Base-by-base conservation (phyloP, 2,329 filamentous ascomycete genomes). In the Fusarium lateritium region DNA sequence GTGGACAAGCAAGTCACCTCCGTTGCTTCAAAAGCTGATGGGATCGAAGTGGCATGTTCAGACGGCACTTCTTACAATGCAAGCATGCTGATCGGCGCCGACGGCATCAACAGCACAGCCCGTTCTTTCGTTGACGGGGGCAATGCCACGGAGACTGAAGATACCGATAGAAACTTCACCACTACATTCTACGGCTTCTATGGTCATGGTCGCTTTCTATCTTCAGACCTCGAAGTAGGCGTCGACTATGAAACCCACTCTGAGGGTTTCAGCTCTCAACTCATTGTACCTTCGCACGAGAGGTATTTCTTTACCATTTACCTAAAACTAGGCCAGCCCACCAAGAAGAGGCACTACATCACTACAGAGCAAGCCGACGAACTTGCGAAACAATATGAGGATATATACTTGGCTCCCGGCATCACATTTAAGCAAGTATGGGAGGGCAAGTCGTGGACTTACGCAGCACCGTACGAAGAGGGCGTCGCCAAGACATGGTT, bases 41-140 rank as follows among this genome's bases (percentile, higher is more conserved):
- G 52, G 0, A 65, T 73, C 3, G 47, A 58, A 6, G 70, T 73
- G 2, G 46, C 56, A 6, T 73, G 70, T 3, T 47, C 59, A 13
- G 70, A 73, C 13, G 67, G 67, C 0, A 69, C 19, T 17, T 11
- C 21, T 0, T 62, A 67, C 11, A 39, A 39, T 2, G 70, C 50
- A 1, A 67, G 70, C 13, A 67, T 73, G 4, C 33, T 73, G 0
- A 52, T 73, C 31, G 70, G 70, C 1, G 49, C 65, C 10, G 70
- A 73, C 40, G 70, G 70, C 5, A 60, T 71, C 6, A 51, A 73
- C 33, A 73, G 70, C 49, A 54, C 31, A 7, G 50, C 56, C 0
- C 59, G 70, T 7, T 40, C 45, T 0, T 67, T 43, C 4, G 62
- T 70, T 1, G 47, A 64, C 19, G 51, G 47, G 2, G 14, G 22